A percentile compares a stretch with the other conserved stretches of the same genome.
phyloP scores from a whole-genome alignment of 116 monocot species.

The Trichopus zeylanicus region DNA sequence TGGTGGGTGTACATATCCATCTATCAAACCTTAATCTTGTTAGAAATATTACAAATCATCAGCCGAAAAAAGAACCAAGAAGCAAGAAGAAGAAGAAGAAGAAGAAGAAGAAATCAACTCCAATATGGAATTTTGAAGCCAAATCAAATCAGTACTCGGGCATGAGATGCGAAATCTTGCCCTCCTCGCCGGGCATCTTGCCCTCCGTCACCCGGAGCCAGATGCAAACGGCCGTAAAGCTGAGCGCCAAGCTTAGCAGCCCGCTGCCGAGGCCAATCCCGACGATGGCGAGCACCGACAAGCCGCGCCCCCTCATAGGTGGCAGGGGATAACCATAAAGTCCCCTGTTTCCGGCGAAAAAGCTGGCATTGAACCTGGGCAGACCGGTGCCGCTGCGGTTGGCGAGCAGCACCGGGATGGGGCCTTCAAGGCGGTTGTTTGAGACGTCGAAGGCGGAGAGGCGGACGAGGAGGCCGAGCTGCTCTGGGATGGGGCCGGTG shows the following conservation, averaged over 20 bases:
- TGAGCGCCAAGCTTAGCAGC: constrained; percentile 61
- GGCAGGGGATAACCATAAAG: constrained; percentile 74
- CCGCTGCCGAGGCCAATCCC: constrained; percentile 82
- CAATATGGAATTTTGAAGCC: too few species aligned
- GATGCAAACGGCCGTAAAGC: constrained; percentile 80
- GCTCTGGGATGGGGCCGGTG: constrained; percentile 65
- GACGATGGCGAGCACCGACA: constrained; percentile 70
- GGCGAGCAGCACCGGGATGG: constrained; percentile 49
- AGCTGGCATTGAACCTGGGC: constrained; percentile 69
- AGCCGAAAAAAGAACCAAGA: not conserved
- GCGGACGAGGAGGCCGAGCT: constrained; percentile 56
- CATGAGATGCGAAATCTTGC: constrained; percentile 72
- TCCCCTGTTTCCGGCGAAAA: constrained; percentile 62
- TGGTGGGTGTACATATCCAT: not conserved
- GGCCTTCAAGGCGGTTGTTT: constrained; percentile 50
- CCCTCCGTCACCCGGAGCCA: constrained; percentile 60
- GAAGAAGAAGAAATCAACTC: not conserved
- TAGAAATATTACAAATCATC: not conserved
- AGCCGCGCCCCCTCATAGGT: constrained; percentile 25
- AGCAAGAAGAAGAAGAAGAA: not conserved
- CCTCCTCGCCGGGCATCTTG: constrained; percentile 33
- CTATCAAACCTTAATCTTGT: not conserved
- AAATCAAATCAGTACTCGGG: constrained; percentile 44
- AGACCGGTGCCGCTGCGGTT: constrained; percentile 25
- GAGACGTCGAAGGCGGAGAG: constrained; percentile 78